Percentiles rank a stretch among this genome's conserved stretches.
phyloP scores from a whole-genome alignment of 495 filamentous ascomycete genomes.

The Aspergillus sparsus region DNA sequence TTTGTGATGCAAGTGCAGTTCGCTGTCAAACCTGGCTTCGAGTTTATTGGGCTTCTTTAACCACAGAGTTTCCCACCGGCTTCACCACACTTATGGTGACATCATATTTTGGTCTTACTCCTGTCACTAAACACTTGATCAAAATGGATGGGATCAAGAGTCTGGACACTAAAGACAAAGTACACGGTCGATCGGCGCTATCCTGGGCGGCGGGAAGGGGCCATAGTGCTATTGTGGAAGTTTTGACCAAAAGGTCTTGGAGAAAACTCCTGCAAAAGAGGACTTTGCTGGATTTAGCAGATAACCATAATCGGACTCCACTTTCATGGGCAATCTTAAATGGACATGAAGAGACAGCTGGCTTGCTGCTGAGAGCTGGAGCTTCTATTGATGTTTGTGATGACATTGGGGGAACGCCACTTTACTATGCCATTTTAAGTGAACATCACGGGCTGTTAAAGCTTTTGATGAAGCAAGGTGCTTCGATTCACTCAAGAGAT shows the following conservation, averaged over 20 bases:
- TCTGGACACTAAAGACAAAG: no score
- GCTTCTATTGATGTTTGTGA: neutral
- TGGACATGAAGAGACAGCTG: neutral
- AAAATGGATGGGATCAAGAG: neutral
- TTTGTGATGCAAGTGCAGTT: neutral
- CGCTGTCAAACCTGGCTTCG: neutral
- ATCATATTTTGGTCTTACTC: neutral
- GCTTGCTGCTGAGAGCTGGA: neutral
- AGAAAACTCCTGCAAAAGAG: conserved; percentile 5
- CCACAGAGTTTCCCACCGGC: neutral
- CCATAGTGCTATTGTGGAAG: neutral
- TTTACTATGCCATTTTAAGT: neutral
- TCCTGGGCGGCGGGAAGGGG: neutral
- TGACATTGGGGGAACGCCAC: neutral
- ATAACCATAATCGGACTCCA: conserved; percentile 6
- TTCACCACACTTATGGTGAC: neutral
- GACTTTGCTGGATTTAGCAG: conserved; percentile 10
- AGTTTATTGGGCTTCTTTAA: neutral
- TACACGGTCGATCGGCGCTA: neutral
- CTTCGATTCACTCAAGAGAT: neutral
- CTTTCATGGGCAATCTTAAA: conserved; percentile 4
- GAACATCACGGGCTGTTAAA: neutral
- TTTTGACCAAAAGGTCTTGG: conserved; percentile 9
- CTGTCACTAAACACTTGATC: neutral
- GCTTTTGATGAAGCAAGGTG: conserved; percentile 7